Base-by-base conservation (phyloP, 345 rosid genomes). In the Arabis alpina region DNA sequence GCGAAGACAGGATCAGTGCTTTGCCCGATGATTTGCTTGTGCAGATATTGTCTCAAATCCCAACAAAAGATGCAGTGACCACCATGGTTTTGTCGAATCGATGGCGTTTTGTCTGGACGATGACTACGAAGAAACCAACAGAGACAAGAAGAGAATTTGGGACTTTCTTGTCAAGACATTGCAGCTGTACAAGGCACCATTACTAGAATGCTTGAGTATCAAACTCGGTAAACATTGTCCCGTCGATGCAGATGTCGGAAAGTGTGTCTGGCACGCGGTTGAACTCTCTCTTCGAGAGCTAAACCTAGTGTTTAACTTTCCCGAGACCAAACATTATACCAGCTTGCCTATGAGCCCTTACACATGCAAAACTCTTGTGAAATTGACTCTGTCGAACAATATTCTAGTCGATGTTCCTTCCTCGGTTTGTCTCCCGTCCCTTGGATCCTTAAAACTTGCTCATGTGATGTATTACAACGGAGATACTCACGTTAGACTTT, bases 401-500 rank as follows among this genome's bases (percentile, higher is more conserved):
- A 16, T 19, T 16, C 43, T 67, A 2, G 23, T 67, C 13, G 63
- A 67, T 30, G 62, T 42, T 67, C 54, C 53, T 13, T 45, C 48
- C 3, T 1, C 3, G 1, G 2, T 14, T 45, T n/a, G 45, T 28
- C 39, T 56, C 12, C 47, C 64, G 0, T 68, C 25, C 8, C 59
- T 68, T 53, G 0, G 34, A 37, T 12, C 11, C 2, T 55, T 56
- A 10, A 1, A 6, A 0, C 64, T 68, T 14, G 0, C 0, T 11
- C 0, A 0, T 36, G 73, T 57, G 15, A 4, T 23, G 28, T 68
- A 36, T 57, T 47, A 68, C 36, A 65, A 57, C 27, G 10, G 45
- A 55, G 63, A 23, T 30, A 45, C 72, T 57, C 56, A 54, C 10
- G 65, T 10, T 23, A 36, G 15, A 55, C 40, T 68, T 45, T 48